Evolutionary conservation across 1,139 yeast species (phyloP).

Genomic region (Scheffersomyces segobiensis): DNA sequence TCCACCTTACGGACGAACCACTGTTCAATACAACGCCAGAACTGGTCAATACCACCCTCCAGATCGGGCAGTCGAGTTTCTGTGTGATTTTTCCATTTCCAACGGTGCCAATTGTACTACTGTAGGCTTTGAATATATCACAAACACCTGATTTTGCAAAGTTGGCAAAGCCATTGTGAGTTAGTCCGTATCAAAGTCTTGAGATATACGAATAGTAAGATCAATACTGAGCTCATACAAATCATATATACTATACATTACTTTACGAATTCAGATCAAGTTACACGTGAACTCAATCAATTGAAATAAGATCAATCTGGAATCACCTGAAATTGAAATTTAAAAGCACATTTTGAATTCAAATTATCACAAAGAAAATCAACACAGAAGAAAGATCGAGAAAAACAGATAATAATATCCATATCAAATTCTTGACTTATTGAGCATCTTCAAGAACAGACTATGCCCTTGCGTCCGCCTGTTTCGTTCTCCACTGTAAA

Average conservation of each 20-base stretch:
- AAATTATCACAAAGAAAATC: neutral
- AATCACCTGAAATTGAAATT: neutral
- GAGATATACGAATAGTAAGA: neutral
- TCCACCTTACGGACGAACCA: neutral
- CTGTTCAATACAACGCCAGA: neutral
- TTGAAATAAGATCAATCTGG: neutral
- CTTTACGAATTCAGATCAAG: neutral
- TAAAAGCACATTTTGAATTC: neutral
- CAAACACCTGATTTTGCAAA: neutral
- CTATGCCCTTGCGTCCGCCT: neutral
- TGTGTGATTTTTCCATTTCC: neutral
- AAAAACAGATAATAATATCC: neutral
- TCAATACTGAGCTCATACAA: neutral
- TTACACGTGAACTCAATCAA: neutral
- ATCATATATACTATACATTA: neutral
- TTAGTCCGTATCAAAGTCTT: too few relatives aligned
- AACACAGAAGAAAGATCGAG: neutral
- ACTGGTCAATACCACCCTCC: neutral
- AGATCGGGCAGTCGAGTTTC: neutral
- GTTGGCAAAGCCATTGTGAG: neutral
- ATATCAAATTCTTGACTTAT: neutral
- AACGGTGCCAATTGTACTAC: neutral
- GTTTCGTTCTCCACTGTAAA: neutral
- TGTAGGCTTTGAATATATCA: neutral
- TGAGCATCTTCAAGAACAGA: neutral